Evolutionary conservation across 1,284 basidiomycete species (phyloP).

Genomic region (Gymnopus androsaceus): DNA sequence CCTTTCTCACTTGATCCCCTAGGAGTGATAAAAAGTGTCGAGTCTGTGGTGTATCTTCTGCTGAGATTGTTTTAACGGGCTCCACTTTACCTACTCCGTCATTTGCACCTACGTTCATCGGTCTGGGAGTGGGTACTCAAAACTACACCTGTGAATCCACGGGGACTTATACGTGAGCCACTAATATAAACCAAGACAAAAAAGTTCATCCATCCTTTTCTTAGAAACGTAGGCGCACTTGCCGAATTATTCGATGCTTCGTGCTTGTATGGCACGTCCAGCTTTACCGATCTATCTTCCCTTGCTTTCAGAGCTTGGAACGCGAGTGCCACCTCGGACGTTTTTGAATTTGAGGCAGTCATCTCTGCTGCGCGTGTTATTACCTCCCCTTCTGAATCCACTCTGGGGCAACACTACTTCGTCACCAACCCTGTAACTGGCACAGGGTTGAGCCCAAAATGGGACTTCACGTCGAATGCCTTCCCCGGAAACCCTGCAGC

Average conservation of each 20-base stretch:
- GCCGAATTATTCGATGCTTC: no score
- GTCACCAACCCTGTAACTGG: background rate
- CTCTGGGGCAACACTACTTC: slow-evolving; percentile 1
- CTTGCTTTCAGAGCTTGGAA: no score
- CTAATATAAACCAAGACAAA: no score
- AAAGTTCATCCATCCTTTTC: no score
- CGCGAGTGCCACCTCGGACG: no score
- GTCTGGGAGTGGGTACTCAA: background rate
- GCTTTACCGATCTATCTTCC: no score
- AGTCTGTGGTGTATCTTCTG: slow-evolving; percentile 12
- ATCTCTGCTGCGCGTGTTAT: background rate
- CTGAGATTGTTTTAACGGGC: background rate
- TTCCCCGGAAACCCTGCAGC: no score
- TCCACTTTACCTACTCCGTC: background rate
- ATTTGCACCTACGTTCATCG: background rate
- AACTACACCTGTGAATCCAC: background rate
- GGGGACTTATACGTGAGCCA: background rate
- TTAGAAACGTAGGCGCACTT: background rate
- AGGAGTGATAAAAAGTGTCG: no score
- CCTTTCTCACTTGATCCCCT: no score
- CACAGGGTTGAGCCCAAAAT: slow-evolving; percentile 27
- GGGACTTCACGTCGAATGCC: no score
- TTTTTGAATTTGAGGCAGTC: background rate
- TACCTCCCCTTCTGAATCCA: background rate
- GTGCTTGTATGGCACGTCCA: no score